A percentile compares a stretch with the other conserved stretches of the same genome.
phyloP scores from a whole-genome alignment of 352 stramenopile genomes.

The Globisporangium nodosum region DNA sequence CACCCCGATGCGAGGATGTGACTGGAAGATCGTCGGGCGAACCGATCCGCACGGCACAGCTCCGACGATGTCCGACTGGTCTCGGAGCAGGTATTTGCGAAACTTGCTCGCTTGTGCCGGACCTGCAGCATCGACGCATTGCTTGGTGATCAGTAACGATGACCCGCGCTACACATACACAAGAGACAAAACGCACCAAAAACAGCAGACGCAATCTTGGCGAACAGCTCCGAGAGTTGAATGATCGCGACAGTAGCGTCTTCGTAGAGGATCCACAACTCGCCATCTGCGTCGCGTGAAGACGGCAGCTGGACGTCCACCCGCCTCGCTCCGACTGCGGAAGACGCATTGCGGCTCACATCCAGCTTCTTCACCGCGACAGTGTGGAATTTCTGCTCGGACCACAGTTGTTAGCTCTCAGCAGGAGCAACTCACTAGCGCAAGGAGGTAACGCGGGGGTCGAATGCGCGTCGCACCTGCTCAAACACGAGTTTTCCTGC shows the following conservation, averaged over 20 bases:
- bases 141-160: neutral
- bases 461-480: slow-evolving; percentile 22
- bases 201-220: slow-evolving; percentile 42
- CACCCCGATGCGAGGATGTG: slow-evolving; percentile 61
- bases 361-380: slow-evolving; percentile 40
- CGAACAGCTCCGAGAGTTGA: slow-evolving; percentile 52
- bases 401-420: neutral
- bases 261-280: slow-evolving; percentile 76
- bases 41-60: slow-evolving; percentile 58
- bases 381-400: slow-evolving; percentile 40
- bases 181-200: slow-evolving; percentile 29
- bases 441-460: neutral
- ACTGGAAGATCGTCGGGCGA: slow-evolving; percentile 77
- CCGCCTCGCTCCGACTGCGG: slow-evolving; percentile 22
- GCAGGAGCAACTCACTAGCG: neutral
- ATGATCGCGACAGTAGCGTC: slow-evolving; percentile 78
- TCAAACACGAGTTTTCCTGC: slow-evolving; percentile 50
- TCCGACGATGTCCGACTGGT: slow-evolving; percentile 58
- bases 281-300: slow-evolving; percentile 28
- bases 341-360: slow-evolving; percentile 34
- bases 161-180: neutral
- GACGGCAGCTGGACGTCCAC: slow-evolving; percentile 22
- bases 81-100: slow-evolving; percentile 71
- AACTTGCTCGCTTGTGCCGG: slow-evolving; percentile 72
- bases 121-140: slow-evolving; percentile 11